Evolutionary conservation across 2,329 filamentous ascomycete species (phyloP), one percentile per base, ranked within the genome.

Genomic region (Monilinia fructicola): DNA sequence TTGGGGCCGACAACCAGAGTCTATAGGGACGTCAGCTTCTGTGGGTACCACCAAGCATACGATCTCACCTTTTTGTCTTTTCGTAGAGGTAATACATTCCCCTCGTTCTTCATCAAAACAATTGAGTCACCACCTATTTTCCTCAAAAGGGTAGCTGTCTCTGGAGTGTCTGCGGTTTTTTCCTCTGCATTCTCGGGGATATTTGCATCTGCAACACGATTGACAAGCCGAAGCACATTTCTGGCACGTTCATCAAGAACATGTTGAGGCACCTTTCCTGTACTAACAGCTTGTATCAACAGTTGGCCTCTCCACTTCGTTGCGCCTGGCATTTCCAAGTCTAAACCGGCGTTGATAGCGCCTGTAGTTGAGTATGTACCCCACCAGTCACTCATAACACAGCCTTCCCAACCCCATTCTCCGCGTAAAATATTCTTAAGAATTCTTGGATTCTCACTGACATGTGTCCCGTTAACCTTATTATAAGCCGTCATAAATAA

Each of bases 21-120:
- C 78, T 65, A 23, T 21, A 52, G 11, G 11, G 12, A 26, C 2
- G 23, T 65, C 18, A 65, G 64, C 38, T 2, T 72, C 72, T 2
- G 74, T 65, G 6, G 72, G 76, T 60, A 81, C 82, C 14, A 83
- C 83, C 83, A 3, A 83, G 84, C 67, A 86, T 84, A 23, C 85
- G 78, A 14, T 83, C 79, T 16, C 83, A 77, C 0, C 81, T 73
- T 61, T 64, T 69, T 46, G 78, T 67, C 38, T 66, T 67, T 81
- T 78, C 62, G 50, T 78, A 85, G 75, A 0, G 87, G 87, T 0
- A 90, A 78, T 1, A 85, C 75, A 16, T 78, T 78, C 5, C 80
- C 79, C 28, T 86, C 81, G 69, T 90, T 90, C 77, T 89, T 89
- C 44, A 90, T 77, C 11, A 90, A 81, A 0, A 89, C 86, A 14